A percentile compares a stretch with the other conserved stretches of the same genome.
Evolutionary conservation across 257 asterid genomes (phyloP).

Genomic region (Rubia yunnanensis): DNA sequence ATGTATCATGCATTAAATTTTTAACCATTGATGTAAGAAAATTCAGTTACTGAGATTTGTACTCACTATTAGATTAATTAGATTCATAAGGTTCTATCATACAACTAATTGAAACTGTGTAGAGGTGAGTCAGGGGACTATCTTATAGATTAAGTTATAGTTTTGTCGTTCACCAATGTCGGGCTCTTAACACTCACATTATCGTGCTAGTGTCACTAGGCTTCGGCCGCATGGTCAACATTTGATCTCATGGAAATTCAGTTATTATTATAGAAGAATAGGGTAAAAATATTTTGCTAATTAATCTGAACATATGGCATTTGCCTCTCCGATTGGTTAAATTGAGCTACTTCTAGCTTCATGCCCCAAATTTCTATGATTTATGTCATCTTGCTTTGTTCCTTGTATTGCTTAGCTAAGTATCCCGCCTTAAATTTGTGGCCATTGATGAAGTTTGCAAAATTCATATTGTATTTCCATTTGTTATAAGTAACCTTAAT

Average conservation of each 20-base stretch:
- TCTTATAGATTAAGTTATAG: no score
- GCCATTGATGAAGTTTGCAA: neutral
- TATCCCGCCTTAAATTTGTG: neutral
- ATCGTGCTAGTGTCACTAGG: no score
- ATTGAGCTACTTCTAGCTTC: neutral
- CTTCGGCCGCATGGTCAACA: no score
- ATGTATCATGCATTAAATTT: no score
- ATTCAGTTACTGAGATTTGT: no score
- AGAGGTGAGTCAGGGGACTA: no score
- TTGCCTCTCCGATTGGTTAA: neutral
- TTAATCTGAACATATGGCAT: neutral
- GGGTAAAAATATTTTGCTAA: neutral
- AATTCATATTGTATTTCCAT: neutral
- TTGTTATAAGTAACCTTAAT: neutral
- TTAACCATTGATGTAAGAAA: no score
- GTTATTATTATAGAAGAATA: neutral
- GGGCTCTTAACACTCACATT: no score
- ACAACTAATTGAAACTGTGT: no score
- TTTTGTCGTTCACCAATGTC: no score
- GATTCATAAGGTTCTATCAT: no score
- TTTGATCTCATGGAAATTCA: neutral
- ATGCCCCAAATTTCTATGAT: neutral
- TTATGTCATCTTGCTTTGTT: neutral
- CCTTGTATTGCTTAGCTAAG: neutral
- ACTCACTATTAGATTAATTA: no score